Evolutionary conservation across 2,329 filamentous ascomycete species (phyloP).

Genomic region (Aspergillus sp.): DNA sequence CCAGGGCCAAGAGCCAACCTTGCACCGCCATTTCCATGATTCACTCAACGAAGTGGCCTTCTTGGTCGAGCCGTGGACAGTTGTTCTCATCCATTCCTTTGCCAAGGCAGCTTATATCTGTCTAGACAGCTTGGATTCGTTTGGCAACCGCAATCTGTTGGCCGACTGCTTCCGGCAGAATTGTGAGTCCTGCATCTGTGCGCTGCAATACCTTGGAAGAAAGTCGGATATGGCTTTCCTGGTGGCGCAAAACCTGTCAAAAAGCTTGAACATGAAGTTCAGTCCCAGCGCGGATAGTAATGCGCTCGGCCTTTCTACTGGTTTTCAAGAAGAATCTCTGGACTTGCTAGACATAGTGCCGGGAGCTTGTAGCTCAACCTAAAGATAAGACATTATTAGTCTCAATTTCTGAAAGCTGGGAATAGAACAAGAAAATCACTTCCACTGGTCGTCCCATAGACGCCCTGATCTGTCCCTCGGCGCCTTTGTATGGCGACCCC

Average conservation of each 20-base stretch:
- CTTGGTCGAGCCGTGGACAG: constrained; percentile 58
- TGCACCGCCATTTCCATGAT: constrained; percentile 42
- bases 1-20: constrained; percentile 18
- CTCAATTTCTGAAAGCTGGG: too few species aligned
- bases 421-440: too few species aligned
- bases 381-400: too few species aligned
- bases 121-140: constrained; percentile 24
- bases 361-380: too few species aligned
- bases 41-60: constrained; percentile 52
- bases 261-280: constrained; percentile 19
- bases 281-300: not conserved
- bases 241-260: constrained; percentile 34
- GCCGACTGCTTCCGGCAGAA: constrained; percentile 15
- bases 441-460: too few species aligned
- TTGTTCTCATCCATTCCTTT: constrained; percentile 51
- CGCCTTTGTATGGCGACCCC: too few species aligned
- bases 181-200: constrained; percentile 47
- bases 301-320: too few species aligned
- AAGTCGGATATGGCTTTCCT: constrained; percentile 51
- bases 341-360: too few species aligned
- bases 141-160: not conserved
- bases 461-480: too few species aligned
- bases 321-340: too few species aligned
- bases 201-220: constrained; percentile 51
- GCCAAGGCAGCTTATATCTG: constrained; percentile 42